Base-by-base conservation (phyloP, 2,329 filamentous ascomycete species). In the Pseudogymnoascus pannorum region DNA sequence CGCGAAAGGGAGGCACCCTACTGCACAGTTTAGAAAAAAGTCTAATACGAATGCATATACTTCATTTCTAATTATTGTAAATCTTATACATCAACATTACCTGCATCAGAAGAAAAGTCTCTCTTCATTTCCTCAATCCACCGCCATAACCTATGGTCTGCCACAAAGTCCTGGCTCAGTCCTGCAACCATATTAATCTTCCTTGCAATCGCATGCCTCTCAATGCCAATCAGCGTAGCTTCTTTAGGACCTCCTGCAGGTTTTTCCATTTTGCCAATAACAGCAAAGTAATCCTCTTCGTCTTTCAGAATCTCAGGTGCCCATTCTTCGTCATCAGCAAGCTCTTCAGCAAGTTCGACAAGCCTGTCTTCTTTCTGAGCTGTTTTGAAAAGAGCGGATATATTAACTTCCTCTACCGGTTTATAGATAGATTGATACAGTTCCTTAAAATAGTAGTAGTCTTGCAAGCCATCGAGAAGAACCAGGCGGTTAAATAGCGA, bases 391-490 rank as follows among this genome's bases (percentile, higher is more conserved):
- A 66, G 61, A 36, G 18, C 40, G 12, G 51, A 59, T 26, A 65
- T 44, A 57, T 63, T 54, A 12, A 59, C 51, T 24, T 64, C 63
- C 48, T 63, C 58, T 7, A 60, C 36, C 48, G 61, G 14, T 58
- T 59, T 59, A 59, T 60, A 63, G 9, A 63, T 58, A 12, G 44
- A 61, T 38, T 38, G 16, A 58, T 67, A 64, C 5, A 67, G 44
- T 51, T 63, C 60, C 33, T 36, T 61, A 44, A 66, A 65, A 58
- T 65, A 64, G 63, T n/a, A 22, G 35, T 65, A 65, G 48, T 67
- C 65, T 40, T 65, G 59, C 2, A 63, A 38, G 57, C 62, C 48
- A 60, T 66, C 62, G 11, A 67, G 64, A 48, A 42, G 64, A 24
- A 61, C 57, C 9, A 66, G 63, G 31, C 61, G 61, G 42, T 42